These are phyloP conservation scores for Hypomyces perniciosus DNA, from an alignment of 2,329 filamentous ascomycete species.

Conservation along the genomic window DNA sequence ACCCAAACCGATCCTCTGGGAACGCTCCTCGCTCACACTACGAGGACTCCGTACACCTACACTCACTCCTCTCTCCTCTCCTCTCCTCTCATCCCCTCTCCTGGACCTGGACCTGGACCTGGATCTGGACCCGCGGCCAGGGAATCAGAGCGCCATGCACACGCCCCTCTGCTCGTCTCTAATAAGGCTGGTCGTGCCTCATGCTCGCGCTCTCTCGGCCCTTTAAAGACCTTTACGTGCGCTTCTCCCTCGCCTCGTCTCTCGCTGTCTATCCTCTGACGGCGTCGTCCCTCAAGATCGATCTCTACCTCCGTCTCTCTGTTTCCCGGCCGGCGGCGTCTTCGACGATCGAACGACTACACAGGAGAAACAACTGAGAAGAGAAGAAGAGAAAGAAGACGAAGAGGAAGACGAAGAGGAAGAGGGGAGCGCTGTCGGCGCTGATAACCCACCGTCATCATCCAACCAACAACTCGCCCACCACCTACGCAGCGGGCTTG, in stretches of 20 bases:
- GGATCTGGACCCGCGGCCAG: neutral
- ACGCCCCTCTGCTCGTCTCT: slow-evolving; percentile 3
- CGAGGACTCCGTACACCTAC: slow-evolving; percentile 1
- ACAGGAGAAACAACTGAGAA: no score
- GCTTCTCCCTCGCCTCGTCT: neutral
- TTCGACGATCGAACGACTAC: no score
- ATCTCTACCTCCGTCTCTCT: no score
- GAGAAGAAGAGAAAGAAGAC: no score
- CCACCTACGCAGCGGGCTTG: no score
- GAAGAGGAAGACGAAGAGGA: no score
- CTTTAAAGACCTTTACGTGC: neutral
- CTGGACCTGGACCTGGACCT: slow-evolving; percentile 1
- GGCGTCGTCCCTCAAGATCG: no score
- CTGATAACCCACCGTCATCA: no score
- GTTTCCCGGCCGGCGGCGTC: no score
- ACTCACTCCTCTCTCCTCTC: slow-evolving; percentile 3
- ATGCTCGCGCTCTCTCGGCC: neutral
- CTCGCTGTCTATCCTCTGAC: no score
- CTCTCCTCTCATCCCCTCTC: slow-evolving; percentile 1
- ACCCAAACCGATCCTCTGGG: slow-evolving; percentile 11
- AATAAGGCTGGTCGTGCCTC: slow-evolving; percentile 8
- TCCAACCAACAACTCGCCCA: no score
- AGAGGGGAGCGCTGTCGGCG: no score
- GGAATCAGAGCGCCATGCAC: neutral
- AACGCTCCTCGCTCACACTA: slow-evolving; percentile 3